Evolutionary conservation across 495 filamentous ascomycete genomes (phyloP), one percentile per base, ranked within the genome.

Genomic region (Amniculicola lignicola): DNA sequence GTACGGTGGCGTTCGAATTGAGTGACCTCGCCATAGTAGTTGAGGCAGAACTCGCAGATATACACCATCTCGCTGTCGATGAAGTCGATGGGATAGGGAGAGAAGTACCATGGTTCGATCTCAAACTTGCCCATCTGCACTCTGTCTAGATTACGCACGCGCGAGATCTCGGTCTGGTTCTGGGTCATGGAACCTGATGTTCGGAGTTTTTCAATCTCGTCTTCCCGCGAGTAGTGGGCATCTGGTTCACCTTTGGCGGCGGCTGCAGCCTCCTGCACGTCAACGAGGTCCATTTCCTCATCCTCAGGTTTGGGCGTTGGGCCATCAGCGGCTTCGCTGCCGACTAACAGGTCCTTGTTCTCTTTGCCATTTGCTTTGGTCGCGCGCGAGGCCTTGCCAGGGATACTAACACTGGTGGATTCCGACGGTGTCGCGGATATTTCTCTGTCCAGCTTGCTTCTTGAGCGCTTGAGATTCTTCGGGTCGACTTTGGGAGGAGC

Each of bases 41-140:
- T 84, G 28, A 98, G 81, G 66, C 93, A 98, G 73, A 96, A 96
- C 67, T 97, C 94, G 77, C 94, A 96, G 68, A 98, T 94, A 74
- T 88, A 96, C 60, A 97, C 84, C 46, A 89, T 74, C 51, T 96
- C 91, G 54, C 83, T 84, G 56, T 94, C 87, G 12, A 85, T 83
- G 69, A 90, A 96, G 4, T 83, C 77, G 66, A 90, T 83, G 0
- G 93, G 93, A 67, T 98, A 98, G 1, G 93, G 94, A 7, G 90
- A 95, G 72, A 97, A 97, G 67, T 98, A 98, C 93, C 93, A 98
- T 7, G 93, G 92, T 69, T 95, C 92, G 40, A 98, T 77, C 61
- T 95, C 89, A 71, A 83, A 86, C 59, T 85, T 82, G 36, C 93
- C 93, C 79, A 98, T 95, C 71, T 98, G 93, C 2, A 97, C 84